phyloP scores from a whole-genome alignment of 768 basidiomycete genomes.

The Bullera alba region DNA sequence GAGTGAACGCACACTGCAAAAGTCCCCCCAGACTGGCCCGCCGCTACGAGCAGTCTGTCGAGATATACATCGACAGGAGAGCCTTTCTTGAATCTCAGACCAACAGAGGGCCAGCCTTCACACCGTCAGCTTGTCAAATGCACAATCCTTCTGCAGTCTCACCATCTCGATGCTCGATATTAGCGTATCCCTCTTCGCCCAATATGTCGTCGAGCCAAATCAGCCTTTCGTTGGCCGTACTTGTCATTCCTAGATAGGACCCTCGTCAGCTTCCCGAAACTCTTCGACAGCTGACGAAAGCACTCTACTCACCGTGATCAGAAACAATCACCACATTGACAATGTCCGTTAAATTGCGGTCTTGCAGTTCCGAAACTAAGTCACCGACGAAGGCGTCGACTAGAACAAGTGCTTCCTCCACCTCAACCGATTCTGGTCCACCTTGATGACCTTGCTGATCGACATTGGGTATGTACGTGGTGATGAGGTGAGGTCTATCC shows the following conservation, averaged over 20 bases:
- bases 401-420: constrained; percentile 57
- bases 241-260: constrained; percentile 85
- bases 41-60: constrained; percentile 52
- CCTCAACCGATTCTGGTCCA: constrained; percentile 17
- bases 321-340: constrained; percentile 79
- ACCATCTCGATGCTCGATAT: constrained; percentile 69
- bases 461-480: constrained; percentile 51
- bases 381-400: constrained; percentile 70
- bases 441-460: constrained; percentile 10
- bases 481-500: constrained; percentile 67
- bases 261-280: neutral
- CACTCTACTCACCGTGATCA: constrained; percentile 24
- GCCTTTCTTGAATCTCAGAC: constrained; percentile 63
- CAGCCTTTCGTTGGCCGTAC: constrained; percentile 68
- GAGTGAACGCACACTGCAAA: constrained; percentile 54
- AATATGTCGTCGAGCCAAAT: constrained; percentile 77
- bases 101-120: constrained; percentile 79
- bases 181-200: constrained; percentile 56
- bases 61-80: constrained; percentile 51
- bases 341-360: constrained; percentile 70
- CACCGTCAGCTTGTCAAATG: neutral
- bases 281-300: too few species aligned
- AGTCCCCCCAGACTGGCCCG: constrained; percentile 57
- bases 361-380: constrained; percentile 57
- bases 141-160: neutral